phyloP scores from a whole-genome alignment of 1,284 basidiomycete species.

The Ceratobasidium sp. region DNA sequence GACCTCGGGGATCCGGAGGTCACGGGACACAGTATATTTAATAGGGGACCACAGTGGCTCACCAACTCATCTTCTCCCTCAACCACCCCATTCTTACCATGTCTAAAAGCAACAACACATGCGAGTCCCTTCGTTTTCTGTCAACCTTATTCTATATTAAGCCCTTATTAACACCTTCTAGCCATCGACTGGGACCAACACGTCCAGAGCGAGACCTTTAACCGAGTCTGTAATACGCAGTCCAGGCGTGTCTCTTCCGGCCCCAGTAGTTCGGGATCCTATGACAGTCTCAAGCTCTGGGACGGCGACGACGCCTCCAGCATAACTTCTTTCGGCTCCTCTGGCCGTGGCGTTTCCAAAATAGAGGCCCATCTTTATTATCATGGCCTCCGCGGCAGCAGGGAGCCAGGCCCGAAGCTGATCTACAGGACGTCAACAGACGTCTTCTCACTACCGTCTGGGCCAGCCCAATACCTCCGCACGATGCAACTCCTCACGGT shows the following conservation, averaged over 20 bases:
- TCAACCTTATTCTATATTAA: slow-evolving; percentile 49
- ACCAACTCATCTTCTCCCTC: no score
- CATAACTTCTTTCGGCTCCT: not conserved
- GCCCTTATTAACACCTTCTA: slow-evolving; percentile 47
- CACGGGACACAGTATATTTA: no score
- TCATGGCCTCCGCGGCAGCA: slow-evolving; percentile 53
- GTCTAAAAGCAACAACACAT: no score
- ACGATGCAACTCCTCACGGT: slow-evolving; percentile 57
- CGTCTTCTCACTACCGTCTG: slow-evolving; percentile 55
- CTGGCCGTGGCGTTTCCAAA: slow-evolving; percentile 52
- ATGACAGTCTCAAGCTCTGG: not conserved
- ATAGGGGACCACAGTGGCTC: no score
- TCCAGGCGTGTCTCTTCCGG: slow-evolving; percentile 16
- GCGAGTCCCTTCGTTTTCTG: slow-evolving; percentile 45
- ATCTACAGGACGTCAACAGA: slow-evolving; percentile 59
- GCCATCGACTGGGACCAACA: slow-evolving; percentile 20
- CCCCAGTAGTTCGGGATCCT: not conserved
- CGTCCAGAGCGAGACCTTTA: slow-evolving; percentile 42
- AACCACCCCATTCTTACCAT: no score
- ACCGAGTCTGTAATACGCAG: slow-evolving; percentile 47
- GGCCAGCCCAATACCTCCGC: slow-evolving; percentile 56
- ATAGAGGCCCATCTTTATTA: slow-evolving; percentile 59
- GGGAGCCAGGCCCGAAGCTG: slow-evolving; percentile 57
- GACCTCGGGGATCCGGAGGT: no score
- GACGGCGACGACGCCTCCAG: slow-evolving; percentile 7